Percentiles rank a stretch among this genome's conserved stretches.
These are phyloP conservation scores for Sporisorium sorghi DNA, from an alignment of 1,284 basidiomycete species.

Conservation along the genomic window DNA sequence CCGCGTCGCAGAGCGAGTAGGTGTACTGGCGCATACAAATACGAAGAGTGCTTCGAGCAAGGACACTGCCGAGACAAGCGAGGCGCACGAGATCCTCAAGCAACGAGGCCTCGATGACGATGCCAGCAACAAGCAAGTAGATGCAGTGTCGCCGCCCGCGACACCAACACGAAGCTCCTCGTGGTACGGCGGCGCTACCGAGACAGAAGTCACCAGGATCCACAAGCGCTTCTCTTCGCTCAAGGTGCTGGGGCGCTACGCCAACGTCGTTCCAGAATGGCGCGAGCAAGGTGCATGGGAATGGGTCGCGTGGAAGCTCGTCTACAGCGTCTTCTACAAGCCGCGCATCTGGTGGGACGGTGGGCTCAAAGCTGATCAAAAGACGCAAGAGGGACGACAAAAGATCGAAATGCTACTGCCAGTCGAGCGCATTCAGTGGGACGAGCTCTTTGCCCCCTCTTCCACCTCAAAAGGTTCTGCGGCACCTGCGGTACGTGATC, in stretches of 20 bases:
- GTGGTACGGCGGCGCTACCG: constrained; percentile 57
- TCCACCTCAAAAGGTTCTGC: background rate
- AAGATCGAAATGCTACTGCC: constrained; percentile 52
- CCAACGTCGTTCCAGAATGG: constrained; percentile 72
- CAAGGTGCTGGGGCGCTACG: constrained; percentile 58
- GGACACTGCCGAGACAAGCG: background rate
- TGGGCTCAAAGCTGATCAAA: constrained; percentile 58
- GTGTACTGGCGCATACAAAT: constrained; percentile 30
- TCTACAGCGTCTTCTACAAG: constrained; percentile 50
- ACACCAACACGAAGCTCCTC: constrained; percentile 14
- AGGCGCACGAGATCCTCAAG: constrained; percentile 20
- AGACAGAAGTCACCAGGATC: constrained; percentile 69
- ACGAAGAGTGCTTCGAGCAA: constrained; percentile 7
- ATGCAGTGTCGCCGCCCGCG: constrained; percentile 5
- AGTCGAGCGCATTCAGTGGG: constrained; percentile 48
- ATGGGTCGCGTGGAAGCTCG: constrained; percentile 57
- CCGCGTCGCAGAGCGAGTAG: constrained; percentile 38
- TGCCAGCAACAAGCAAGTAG: constrained; percentile 6
- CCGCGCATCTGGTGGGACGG: constrained; percentile 63
- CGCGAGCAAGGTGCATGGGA: constrained; percentile 72
- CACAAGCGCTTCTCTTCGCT: constrained; percentile 67
- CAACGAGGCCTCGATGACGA: constrained; percentile 15
- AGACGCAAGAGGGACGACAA: constrained; percentile 38
- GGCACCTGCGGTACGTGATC: constrained; percentile 2
- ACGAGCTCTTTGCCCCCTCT: constrained; percentile 29